A percentile compares a stretch with the other conserved stretches of the same genome.
These are phyloP conservation scores for Elongisporangium undulatum DNA, from an alignment of 352 stramenopile genomes.

Conservation along the genomic window DNA sequence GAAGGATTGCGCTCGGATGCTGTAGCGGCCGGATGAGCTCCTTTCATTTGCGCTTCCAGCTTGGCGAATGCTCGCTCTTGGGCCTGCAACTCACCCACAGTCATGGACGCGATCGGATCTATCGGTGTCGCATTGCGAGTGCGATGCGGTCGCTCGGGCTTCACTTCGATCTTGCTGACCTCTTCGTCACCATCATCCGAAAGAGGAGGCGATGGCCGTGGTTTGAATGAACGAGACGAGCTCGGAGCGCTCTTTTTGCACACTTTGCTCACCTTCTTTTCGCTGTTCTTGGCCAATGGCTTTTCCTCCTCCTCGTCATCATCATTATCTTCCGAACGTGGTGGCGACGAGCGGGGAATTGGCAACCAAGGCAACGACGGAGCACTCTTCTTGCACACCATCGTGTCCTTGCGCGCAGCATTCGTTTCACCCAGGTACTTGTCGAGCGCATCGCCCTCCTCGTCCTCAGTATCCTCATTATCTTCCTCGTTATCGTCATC, in stretches of 20 bases:
- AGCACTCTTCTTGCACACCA: constrained; percentile 3
- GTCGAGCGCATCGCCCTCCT: neutral
- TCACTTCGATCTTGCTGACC: neutral
- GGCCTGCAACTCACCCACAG: neutral
- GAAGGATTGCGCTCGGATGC: neutral
- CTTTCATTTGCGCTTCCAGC: constrained; percentile 5
- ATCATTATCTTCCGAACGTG: constrained; percentile 9
- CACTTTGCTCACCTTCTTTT: neutral
- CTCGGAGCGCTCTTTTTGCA: neutral
- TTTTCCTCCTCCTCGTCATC: constrained; percentile 6
- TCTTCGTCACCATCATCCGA: constrained; percentile 6
- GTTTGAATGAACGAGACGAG: neutral
- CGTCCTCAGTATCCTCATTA: constrained; percentile 4
- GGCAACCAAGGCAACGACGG: constrained; percentile 1
- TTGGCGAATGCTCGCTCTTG: neutral
- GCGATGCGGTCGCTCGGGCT: neutral
- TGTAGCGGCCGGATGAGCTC: neutral
- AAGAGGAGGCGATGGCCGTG: neutral
- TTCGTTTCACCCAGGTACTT: neutral
- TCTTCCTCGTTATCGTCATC: constrained; percentile 7
- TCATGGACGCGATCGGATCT: neutral
- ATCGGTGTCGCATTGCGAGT: constrained; percentile 10
- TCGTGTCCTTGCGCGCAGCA: neutral
- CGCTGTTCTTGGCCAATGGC: constrained; percentile 1
- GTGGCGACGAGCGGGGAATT: constrained; percentile 9